Evolutionary conservation across 169 alveolate genomes (phyloP).

Genomic region (Plasmodium billcollinsi): DNA sequence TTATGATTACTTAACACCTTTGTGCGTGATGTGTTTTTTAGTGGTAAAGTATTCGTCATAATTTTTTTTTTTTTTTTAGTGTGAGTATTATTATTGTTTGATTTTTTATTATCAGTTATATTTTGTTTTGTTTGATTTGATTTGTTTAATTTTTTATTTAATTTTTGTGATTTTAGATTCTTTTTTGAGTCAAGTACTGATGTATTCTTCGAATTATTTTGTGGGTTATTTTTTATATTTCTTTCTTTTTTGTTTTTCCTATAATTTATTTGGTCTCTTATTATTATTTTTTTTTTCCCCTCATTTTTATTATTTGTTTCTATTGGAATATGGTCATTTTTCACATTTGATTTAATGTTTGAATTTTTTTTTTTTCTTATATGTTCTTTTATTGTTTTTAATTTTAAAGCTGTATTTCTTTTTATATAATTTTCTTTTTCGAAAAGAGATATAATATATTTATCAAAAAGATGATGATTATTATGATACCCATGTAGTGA

Average conservation of each 20-base stretch:
- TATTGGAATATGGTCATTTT: neutral
- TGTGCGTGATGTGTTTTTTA: too few species aligned
- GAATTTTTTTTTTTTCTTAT: neutral
- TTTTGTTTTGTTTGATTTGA: too few species aligned
- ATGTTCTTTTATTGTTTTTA: conserved; percentile 3
- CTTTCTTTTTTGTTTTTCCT: neutral
- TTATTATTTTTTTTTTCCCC: neutral
- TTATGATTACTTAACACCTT: too few species aligned
- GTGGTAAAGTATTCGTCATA: too few species aligned
- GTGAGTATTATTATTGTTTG: neutral
- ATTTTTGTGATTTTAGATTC: neutral
- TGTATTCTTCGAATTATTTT: neutral
- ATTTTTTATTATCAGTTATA: neutral
- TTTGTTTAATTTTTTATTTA: neutral
- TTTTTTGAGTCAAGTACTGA: neutral
- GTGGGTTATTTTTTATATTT: too few species aligned
- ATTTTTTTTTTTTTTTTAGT: neutral
- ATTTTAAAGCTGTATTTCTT: conserved; percentile 19
- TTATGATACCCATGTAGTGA: neutral
- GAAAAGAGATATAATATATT: conserved; percentile 31
- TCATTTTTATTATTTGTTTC: neutral
- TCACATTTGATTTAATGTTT: conserved; percentile 27
- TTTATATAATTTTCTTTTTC: conserved; percentile 17
- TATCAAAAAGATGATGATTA: conserved; percentile 21
- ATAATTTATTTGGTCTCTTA: neutral